Percentiles rank a stretch among this genome's conserved stretches.
Conservation (phyloP, 2,329 filamentous ascomycete species). For the Pseudogymnoascus sp. region DNA sequence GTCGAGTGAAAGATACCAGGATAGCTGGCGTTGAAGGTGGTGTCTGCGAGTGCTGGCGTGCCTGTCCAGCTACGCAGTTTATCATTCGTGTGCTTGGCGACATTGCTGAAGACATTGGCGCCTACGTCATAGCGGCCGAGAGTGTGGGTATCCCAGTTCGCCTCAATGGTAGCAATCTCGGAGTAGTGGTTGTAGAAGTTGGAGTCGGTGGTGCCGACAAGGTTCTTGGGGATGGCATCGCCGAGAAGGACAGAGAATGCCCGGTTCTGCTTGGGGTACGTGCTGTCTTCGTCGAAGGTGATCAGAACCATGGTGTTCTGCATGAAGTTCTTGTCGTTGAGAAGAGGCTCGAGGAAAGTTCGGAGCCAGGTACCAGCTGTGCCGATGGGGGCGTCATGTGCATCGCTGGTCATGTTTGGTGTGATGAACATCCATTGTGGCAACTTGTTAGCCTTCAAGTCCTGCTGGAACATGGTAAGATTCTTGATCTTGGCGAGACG, state of each 20-base stretch:
- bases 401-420: constrained; percentile 68
- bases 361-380: constrained; percentile 60
- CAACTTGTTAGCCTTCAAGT: constrained; percentile 52
- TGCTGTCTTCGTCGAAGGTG: constrained; percentile 72
- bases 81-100: constrained; percentile 54
- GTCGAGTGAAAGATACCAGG: constrained; percentile 30
- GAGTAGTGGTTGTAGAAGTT: constrained; percentile 69
- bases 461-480: constrained; percentile 57
- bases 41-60: constrained; percentile 24
- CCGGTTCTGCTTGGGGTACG: constrained; percentile 57
- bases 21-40: constrained; percentile 38
- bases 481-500: constrained; percentile 67
- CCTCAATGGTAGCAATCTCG: constrained; percentile 54
- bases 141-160: constrained; percentile 62
- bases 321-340: constrained; percentile 63
- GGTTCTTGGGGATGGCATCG: constrained; percentile 57
- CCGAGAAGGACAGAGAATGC: constrained; percentile 66
- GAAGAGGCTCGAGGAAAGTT: constrained; percentile 59
- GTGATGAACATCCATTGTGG: constrained; percentile 68
- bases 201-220: constrained; percentile 58
- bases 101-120: constrained; percentile 57
- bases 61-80: constrained; percentile 23
- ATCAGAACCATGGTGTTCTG: constrained; percentile 65
- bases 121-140: constrained; percentile 65
- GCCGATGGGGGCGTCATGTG: constrained; percentile 64